Evolutionary conservation across 768 basidiomycete species (phyloP).

Genomic region (Suillus subluteus): DNA sequence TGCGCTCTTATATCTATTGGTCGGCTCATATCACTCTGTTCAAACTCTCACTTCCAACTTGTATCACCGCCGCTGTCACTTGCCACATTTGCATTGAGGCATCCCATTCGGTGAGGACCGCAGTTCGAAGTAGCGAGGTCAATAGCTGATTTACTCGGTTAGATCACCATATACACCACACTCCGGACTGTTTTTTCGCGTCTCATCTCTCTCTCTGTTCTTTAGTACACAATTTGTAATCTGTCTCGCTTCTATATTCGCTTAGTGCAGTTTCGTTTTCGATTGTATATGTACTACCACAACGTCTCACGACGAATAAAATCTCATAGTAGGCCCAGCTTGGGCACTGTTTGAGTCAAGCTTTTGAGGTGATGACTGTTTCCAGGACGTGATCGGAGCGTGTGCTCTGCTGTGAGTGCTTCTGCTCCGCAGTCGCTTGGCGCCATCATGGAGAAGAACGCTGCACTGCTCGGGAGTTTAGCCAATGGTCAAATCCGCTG

Average conservation of each 20-base stretch:
- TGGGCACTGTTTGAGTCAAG: neutral
- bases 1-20: constrained; percentile 7
- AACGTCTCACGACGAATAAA: neutral
- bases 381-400: neutral
- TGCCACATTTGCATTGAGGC: neutral
- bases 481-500: too few species aligned
- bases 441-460: neutral
- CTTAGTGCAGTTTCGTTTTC: neutral
- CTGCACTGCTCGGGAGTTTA: too few species aligned
- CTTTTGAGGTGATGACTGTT: neutral
- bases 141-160: neutral
- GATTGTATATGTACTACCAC: constrained; percentile 4
- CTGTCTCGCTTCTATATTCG: neutral
- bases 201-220: neutral
- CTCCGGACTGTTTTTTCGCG: neutral
- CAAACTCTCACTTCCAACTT: constrained; percentile 3
- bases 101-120: neutral
- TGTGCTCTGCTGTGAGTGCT: neutral
- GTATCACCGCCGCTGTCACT: constrained; percentile 2
- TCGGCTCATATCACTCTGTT: constrained; percentile 3
- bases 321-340: neutral
- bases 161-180: constrained; percentile 8
- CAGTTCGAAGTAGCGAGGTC: neutral
- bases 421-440: neutral
- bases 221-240: neutral